phyloP scores from a whole-genome alignment of 805 yeast genomes.

The Gaillardinia entomophila region DNA sequence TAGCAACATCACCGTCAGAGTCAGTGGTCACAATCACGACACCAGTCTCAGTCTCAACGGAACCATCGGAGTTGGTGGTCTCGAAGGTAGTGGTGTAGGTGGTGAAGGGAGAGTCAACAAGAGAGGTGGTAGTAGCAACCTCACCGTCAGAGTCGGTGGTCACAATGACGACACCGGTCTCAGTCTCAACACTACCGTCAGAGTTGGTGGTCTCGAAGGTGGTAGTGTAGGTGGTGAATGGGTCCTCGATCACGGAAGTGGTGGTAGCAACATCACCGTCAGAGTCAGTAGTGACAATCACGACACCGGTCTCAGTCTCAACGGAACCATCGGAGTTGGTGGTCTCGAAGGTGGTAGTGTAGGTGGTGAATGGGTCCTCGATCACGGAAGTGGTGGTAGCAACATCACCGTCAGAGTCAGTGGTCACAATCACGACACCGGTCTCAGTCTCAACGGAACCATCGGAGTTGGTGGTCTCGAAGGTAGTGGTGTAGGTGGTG shows the following conservation, averaged over 20 bases:
- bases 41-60: not conserved
- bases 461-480: constrained; percentile 1
- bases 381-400: constrained; percentile 1
- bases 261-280: no score
- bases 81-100: not conserved
- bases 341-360: constrained; percentile 1
- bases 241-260: no score
- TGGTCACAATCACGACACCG: constrained; percentile 1
- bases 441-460: constrained; percentile 1
- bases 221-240: not conserved
- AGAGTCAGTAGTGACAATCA: no score
- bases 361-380: not conserved
- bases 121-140: no score
- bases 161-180: not conserved
- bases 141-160: not conserved
- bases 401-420: constrained; percentile 3
- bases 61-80: not conserved
- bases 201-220: not conserved
- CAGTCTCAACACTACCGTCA: not conserved
- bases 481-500: constrained; percentile 1
- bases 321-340: constrained; percentile 1
- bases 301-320: constrained; percentile 1
- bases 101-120: not conserved
- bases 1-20: not conserved
- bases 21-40: not conserved